phyloP scores from a whole-genome alignment of 2,329 filamentous ascomycete species.

The Colletotrichum tabaci region DNA sequence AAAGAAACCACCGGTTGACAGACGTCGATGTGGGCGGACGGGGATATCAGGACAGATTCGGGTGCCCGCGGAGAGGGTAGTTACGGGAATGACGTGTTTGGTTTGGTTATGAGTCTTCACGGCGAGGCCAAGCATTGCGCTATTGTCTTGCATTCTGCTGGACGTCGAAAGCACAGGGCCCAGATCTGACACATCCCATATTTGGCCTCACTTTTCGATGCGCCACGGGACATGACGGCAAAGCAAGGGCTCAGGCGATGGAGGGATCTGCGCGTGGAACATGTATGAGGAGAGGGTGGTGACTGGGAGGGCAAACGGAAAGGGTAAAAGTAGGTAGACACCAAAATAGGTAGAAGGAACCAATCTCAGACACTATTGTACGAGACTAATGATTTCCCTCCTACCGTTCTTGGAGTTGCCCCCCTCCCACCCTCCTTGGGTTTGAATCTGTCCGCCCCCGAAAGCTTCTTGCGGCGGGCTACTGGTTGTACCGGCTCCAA shows the following conservation, averaged over 20 bases:
- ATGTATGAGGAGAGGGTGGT: not conserved
- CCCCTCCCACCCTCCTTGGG: not conserved
- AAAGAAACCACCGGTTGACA: not conserved
- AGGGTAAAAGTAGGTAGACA: not conserved
- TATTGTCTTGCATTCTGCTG: not conserved
- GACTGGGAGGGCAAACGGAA: not conserved
- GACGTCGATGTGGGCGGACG: not conserved
- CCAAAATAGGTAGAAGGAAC: conserved; percentile 3
- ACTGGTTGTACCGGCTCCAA: too few relatives aligned
- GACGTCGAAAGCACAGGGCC: conserved; percentile 4
- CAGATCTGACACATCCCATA: not conserved
- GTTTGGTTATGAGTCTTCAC: conserved; percentile 12
- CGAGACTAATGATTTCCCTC: not conserved
- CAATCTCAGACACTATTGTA: conserved; percentile 5
- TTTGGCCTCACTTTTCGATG: conserved; percentile 3
- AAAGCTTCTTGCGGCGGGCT: not conserved
- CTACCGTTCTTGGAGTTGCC: not conserved
- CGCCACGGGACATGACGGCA: not conserved
- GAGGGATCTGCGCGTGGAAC: conserved; percentile 9
- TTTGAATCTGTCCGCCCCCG: not conserved
- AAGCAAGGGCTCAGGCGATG: not conserved
- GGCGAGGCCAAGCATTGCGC: conserved; percentile 7
- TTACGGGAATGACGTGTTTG: conserved; percentile 11
- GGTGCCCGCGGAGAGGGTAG: conserved; percentile 1
- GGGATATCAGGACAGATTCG: not conserved